These are phyloP conservation scores for Chytriomyces sp. DNA, from an alignment of 192 early-diverging fungal species.

Conservation along the genomic window DNA sequence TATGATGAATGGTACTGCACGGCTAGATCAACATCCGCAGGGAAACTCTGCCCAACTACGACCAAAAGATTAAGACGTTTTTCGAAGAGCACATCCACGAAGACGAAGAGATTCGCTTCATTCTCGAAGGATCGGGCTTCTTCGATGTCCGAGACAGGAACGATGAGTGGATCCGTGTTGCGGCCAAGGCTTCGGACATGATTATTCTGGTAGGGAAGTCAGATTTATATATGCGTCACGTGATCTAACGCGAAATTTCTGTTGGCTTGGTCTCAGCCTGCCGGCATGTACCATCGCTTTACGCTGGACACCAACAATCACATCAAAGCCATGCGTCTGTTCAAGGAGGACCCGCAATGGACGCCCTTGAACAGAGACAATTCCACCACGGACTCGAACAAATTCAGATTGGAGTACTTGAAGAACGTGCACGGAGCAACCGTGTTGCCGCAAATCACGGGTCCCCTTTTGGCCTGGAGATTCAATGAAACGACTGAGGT, in stretches of 20 bases:
- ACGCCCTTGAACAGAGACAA: conserved; percentile 32
- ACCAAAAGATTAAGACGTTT: conserved; percentile 90
- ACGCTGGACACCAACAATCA: conserved; percentile 87
- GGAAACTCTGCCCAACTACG: conserved; percentile 83
- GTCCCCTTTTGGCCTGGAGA: neutral
- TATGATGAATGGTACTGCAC: too few relatives aligned
- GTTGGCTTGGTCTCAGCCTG: conserved; percentile 55
- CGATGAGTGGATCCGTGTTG: conserved; percentile 89
- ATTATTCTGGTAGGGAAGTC: conserved; percentile 65
- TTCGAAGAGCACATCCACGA: conserved; percentile 74
- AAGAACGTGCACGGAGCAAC: conserved; percentile 6
- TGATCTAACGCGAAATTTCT: neutral
- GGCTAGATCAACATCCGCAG: conserved; percentile 79
- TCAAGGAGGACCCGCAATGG: conserved; percentile 45
- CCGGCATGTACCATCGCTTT: conserved; percentile 97
- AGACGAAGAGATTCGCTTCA: conserved; percentile 91
- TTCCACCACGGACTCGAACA: conserved; percentile 21
- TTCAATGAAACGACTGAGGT: neutral
- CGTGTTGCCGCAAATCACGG: neutral
- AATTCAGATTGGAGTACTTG: conserved; percentile 33
- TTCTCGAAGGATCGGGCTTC: conserved; percentile 90
- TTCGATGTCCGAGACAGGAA: conserved; percentile 68
- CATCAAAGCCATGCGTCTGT: conserved; percentile 82
- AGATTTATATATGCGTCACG: neutral
- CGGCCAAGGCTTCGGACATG: conserved; percentile 74